phyloP scores from a whole-genome alignment of 2,329 filamentous ascomycete species.

The Cephalotrichum gorgonifer region DNA sequence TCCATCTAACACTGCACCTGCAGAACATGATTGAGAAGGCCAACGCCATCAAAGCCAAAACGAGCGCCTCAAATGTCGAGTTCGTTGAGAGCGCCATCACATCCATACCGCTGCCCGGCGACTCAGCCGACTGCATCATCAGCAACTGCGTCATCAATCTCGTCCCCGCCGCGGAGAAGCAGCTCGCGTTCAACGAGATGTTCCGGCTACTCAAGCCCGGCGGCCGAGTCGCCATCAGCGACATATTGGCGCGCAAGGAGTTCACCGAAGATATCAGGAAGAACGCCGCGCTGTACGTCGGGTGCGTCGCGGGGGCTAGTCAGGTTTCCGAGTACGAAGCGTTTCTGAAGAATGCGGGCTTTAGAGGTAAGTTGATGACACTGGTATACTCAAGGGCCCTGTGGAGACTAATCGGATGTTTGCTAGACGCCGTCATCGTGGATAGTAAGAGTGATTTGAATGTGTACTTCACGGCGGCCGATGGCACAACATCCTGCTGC shows the following conservation, averaged over 20 bases:
- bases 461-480: not conserved
- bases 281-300: constrained; percentile 44
- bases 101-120: constrained; percentile 28
- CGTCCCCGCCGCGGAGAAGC: constrained; percentile 41
- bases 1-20: not conserved
- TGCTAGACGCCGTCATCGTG: not conserved
- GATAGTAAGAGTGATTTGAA: not conserved
- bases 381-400: not conserved
- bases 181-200: constrained; percentile 45
- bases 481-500: not conserved
- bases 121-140: constrained; percentile 43
- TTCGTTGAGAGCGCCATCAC: constrained; percentile 45
- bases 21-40: constrained; percentile 46
- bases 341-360: constrained; percentile 40
- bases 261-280: constrained; percentile 36
- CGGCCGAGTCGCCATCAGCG: constrained; percentile 47
- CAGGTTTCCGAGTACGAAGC: constrained; percentile 36
- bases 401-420: not conserved
- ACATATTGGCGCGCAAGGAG: constrained; percentile 43
- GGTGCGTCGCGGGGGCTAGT: constrained; percentile 50
- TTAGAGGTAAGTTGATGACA: constrained; percentile 24
- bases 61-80: constrained; percentile 28
- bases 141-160: constrained; percentile 56
- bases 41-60: constrained; percentile 28
- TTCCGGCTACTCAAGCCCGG: constrained; percentile 44